Evolutionary conservation across 768 basidiomycete genomes (phyloP).

Genomic region (Roridomyces roridus): DNA sequence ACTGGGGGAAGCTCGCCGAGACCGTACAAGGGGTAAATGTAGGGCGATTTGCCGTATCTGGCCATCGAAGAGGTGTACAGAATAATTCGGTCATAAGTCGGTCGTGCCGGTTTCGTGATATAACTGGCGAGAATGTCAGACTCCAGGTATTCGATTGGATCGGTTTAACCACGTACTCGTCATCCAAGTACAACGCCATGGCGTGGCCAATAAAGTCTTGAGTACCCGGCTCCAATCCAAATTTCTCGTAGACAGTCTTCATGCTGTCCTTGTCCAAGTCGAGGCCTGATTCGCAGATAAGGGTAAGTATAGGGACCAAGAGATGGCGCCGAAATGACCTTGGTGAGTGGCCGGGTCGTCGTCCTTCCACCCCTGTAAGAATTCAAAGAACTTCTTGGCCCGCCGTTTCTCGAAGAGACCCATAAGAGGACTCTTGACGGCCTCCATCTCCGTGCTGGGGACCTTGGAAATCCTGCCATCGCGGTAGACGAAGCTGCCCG

Average conservation of each 20-base stretch:
- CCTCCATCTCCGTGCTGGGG: constrained; percentile 97
- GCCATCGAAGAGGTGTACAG: constrained; percentile 99
- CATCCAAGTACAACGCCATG: constrained; percentile 98
- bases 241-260: constrained; percentile 95
- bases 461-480: constrained; percentile 98
- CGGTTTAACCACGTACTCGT: constrained; percentile 76
- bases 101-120: constrained; percentile 89
- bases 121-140: constrained; percentile 63
- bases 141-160: not conserved
- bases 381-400: constrained; percentile 98
- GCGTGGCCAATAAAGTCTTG: constrained; percentile 99
- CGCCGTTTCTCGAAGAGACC: constrained; percentile 98
- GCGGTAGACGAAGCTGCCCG: constrained; percentile 96
- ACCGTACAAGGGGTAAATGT: constrained; percentile 99
- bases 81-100: constrained; percentile 92
- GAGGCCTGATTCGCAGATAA: constrained; percentile 59
- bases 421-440: constrained; percentile 94
- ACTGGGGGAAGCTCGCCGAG: constrained; percentile 98
- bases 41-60: constrained; percentile 98
- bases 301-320: too few species aligned
- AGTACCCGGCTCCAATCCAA: constrained; percentile 95
- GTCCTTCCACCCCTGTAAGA: constrained; percentile 94
- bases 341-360: constrained; percentile 96
- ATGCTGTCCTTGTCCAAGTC: constrained; percentile 91
- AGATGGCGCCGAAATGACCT: too few species aligned